These are phyloP conservation scores for Hyphopichia fennica DNA, from an alignment of 1,139 yeast genomes.

Conservation along the genomic window DNA sequence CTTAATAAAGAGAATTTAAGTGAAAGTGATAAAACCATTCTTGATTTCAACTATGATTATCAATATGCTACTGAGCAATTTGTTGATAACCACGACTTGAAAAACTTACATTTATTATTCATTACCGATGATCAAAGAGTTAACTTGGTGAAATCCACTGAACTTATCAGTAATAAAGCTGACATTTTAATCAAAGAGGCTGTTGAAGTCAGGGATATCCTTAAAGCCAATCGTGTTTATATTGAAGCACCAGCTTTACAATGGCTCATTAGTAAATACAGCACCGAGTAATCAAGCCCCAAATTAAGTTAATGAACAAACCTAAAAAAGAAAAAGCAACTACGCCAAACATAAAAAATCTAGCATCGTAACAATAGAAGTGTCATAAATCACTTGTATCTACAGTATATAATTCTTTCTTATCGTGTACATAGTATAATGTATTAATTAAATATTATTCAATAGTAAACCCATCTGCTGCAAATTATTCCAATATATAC, in stretches of 20 bases:
- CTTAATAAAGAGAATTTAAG: constrained; percentile 5
- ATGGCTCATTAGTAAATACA: constrained; percentile 46
- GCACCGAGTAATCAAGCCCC: constrained; percentile 5
- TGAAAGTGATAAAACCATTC: constrained; percentile 19
- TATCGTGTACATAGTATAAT: not conserved
- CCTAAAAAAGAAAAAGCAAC: not conserved
- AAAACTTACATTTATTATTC: constrained; percentile 62
- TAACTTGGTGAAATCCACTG: constrained; percentile 55
- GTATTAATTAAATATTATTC: not conserved
- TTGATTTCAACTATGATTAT: constrained; percentile 50
- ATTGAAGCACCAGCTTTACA: constrained; percentile 76
- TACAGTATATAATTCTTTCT: not conserved
- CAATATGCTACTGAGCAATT: constrained; percentile 59
- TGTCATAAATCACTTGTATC: no score
- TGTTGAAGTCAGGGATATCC: constrained; percentile 78
- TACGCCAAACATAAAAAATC: not conserved
- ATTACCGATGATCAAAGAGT: constrained; percentile 54
- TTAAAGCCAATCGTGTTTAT: constrained; percentile 75
- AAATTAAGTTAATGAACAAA: no score
- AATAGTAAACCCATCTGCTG: no score
- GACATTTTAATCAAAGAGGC: constrained; percentile 75
- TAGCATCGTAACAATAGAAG: not conserved
- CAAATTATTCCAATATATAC: not conserved
- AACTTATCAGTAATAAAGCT: constrained; percentile 48
- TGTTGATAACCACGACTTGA: constrained; percentile 54